These are phyloP conservation scores for Hypseocharis bilobata DNA, from an alignment of 441 rosid species.

Conservation along the genomic window DNA sequence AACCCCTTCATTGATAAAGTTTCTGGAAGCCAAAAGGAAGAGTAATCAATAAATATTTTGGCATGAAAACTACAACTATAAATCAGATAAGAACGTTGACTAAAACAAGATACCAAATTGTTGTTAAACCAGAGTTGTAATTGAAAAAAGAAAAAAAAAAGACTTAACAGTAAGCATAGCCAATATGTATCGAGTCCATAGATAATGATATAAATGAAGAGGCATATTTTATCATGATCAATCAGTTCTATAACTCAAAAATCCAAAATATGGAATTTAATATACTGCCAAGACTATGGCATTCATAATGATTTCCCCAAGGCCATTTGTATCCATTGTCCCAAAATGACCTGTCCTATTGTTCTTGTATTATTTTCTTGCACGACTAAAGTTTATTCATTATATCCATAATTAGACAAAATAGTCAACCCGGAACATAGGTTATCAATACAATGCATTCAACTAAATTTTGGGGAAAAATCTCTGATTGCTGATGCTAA, in stretches of 20 bases:
- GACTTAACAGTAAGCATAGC: no score
- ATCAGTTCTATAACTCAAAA: background rate
- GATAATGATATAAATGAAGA: no score
- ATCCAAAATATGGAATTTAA: constrained; percentile 1
- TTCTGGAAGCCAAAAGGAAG: constrained; percentile 44
- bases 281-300: background rate
- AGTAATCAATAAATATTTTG: constrained; percentile 15
- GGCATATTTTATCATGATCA: background rate
- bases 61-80: background rate
- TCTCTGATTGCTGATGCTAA: background rate
- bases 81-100: background rate
- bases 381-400: background rate
- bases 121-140: no score
- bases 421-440: background rate
- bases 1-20: constrained; percentile 98
- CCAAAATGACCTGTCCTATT: background rate
- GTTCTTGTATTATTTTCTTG: background rate
- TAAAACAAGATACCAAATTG: no score
- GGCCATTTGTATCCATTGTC: background rate
- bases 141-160: no score
- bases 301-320: background rate
- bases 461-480: background rate
- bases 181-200: no score
- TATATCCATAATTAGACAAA: no score
- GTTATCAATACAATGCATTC: background rate